Conservation (phyloP, 1,284 basidiomycete species). For the Sporisorium scitamineum region DNA sequence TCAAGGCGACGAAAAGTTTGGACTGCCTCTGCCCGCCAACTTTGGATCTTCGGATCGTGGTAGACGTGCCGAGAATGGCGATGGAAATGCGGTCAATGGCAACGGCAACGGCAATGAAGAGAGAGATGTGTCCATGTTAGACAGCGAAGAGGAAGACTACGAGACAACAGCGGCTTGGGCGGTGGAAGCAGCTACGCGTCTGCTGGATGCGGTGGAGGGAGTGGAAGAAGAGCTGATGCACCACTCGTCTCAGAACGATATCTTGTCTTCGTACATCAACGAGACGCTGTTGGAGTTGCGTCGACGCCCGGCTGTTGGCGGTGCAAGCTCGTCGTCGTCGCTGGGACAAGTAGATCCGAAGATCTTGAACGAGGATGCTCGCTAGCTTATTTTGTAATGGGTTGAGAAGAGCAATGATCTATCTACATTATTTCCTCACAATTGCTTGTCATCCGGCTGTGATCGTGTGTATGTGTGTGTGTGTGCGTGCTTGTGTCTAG, state of each 20-base stretch:
- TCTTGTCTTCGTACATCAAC: conserved; percentile 61
- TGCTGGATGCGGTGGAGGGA: conserved; percentile 58
- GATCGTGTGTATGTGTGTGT: neutral
- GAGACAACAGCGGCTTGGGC: conserved; percentile 44
- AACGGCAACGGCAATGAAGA: conserved; percentile 2
- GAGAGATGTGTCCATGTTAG: neutral
- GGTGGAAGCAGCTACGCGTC: conserved; percentile 47
- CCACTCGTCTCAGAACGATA: conserved; percentile 61
- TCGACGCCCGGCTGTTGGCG: conserved; percentile 15
- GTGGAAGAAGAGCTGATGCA: conserved; percentile 59
- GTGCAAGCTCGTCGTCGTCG: neutral
- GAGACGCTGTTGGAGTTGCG: conserved; percentile 61
- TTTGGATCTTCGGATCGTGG: conserved; percentile 36
- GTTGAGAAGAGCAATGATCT: neutral
- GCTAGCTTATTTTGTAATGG: neutral
- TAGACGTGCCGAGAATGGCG: conserved; percentile 8
- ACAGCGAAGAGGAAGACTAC: conserved; percentile 22
- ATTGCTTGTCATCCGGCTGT: neutral
- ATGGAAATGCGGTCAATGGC: neutral
- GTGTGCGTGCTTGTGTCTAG: too few species aligned
- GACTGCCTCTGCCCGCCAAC: conserved; percentile 56
- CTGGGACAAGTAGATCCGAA: conserved; percentile 17
- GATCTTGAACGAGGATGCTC: neutral
- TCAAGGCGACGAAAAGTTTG: conserved; percentile 60
- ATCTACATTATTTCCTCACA: neutral